Evolutionary conservation across 345 rosid species (phyloP).

Genomic region (Gossypium sturtianum): DNA sequence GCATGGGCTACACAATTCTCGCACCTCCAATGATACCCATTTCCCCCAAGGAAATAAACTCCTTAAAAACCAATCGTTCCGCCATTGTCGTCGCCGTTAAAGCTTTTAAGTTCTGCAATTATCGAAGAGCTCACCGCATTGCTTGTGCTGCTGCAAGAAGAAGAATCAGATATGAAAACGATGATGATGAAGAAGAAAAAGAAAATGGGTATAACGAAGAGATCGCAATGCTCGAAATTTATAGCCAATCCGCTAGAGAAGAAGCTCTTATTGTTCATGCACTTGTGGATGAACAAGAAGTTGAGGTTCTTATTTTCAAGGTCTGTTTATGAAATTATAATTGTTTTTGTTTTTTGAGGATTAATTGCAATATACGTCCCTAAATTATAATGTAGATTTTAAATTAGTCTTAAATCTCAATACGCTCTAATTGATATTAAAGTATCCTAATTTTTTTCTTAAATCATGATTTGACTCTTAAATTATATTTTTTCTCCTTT

Average conservation of each 20-base stretch:
- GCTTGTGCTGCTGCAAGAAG: slow-evolving; percentile 43
- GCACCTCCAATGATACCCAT: slow-evolving; percentile 1
- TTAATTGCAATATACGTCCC: too few species aligned
- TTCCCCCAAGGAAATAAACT: background rate
- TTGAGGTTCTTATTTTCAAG: slow-evolving; percentile 67
- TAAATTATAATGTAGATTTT: too few species aligned
- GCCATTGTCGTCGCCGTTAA: background rate
- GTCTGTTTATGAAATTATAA: slow-evolving; percentile 15
- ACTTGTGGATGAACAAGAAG: slow-evolving; percentile 48
- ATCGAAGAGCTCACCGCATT: background rate
- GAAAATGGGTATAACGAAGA: slow-evolving; percentile 53
- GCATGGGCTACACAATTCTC: slow-evolving; percentile 8
- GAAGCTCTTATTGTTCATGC: slow-evolving; percentile 79
- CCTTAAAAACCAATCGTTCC: background rate
- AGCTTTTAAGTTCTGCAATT: background rate
- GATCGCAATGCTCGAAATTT: slow-evolving; percentile 54
- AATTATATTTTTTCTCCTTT: too few species aligned
- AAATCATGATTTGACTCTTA: too few species aligned
- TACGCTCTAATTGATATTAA: too few species aligned
- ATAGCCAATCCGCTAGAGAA: slow-evolving; percentile 47
- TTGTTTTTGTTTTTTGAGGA: background rate
- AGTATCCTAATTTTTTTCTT: too few species aligned
- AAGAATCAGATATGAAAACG: slow-evolving; percentile 36
- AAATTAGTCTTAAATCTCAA: too few species aligned
- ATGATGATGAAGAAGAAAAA: slow-evolving; percentile 29